Base-by-base conservation (phyloP, 768 basidiomycete genomes). In the Trametes punicea region DNA sequence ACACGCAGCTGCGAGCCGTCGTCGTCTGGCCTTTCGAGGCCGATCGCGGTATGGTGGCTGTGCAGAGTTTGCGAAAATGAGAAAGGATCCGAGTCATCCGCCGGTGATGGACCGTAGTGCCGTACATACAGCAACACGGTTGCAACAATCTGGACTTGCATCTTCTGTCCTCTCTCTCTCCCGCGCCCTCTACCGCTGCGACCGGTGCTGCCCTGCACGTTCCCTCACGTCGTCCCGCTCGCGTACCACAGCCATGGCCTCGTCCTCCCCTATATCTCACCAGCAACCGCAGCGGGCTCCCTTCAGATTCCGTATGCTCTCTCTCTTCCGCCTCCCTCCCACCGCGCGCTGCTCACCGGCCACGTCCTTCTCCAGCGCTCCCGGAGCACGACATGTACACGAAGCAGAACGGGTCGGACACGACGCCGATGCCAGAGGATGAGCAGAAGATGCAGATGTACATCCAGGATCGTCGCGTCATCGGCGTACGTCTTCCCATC, bases 401-500 rank as follows among this genome's bases (percentile, higher is more conserved):
- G 30, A 20, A 9, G 55, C 71, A 75, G 33, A 67, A 59, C 41
- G 46, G 49, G 67, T 75, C 83, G 26, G 52, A 54, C 44, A 10
- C 16, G 52, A 80, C 85, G 1, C 85, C 87, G 45, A 74, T 81
- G 70, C 85, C 87, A 46, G 80, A 84, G 47, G 86, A 89, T 71
- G 77, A 76, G 47, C 75, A 78, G 38, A 79, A 81, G 60, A 78
- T 89, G 61, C 77, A 83, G 64, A 77, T 81, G 63, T 90, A 88
- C 76, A 85, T 92, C 73, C 83, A 87, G 68, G 90, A 93, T 73
- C 79, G 85, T 46, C 83, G 90, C 48, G 89, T 92, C 72, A 77
- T 87, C 46, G 88, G 88, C 48, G 88, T 90, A 79, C 59, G 85
- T 77, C 38, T 49, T 30, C 48, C 46, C 38, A 50, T 59, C 54